Evolutionary conservation across 148 eudicot species (phyloP).

Genomic region (Linanthus parryae): DNA sequence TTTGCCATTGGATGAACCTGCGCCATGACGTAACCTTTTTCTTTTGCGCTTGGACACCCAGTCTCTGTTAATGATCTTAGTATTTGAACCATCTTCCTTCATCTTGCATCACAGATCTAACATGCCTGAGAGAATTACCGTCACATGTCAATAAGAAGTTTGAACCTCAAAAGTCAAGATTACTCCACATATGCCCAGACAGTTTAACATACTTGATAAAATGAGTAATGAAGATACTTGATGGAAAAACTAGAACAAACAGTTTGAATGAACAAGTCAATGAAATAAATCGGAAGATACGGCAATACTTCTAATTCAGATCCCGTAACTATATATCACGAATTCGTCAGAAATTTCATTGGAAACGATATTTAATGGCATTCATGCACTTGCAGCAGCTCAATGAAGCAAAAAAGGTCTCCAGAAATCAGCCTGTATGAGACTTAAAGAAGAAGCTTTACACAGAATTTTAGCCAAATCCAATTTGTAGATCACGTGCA

Average conservation of each 20-base stretch:
- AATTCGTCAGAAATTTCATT: too few relatives aligned
- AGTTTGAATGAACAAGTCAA: too few relatives aligned
- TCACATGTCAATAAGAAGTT: slow-evolving; percentile 10
- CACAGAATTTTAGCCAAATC: too few relatives aligned
- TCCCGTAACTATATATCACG: too few relatives aligned
- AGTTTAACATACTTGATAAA: neutral
- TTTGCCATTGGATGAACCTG: slow-evolving; percentile 32
- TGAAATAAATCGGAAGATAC: too few relatives aligned
- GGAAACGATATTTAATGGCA: too few relatives aligned
- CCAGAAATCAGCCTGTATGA: too few relatives aligned
- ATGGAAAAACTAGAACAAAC: neutral
- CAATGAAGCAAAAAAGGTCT: too few relatives aligned
- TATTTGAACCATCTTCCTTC: slow-evolving; percentile 54
- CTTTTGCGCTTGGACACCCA: slow-evolving; percentile 90
- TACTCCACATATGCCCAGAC: neutral
- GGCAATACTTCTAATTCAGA: too few relatives aligned
- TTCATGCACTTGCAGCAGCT: too few relatives aligned
- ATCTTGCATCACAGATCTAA: slow-evolving; percentile 31
- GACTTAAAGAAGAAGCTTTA: too few relatives aligned
- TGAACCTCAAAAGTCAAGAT: slow-evolving; percentile 1
- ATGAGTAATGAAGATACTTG: neutral
- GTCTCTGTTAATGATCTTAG: slow-evolving; percentile 58
- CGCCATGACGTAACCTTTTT: slow-evolving; percentile 45
- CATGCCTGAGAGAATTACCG: slow-evolving; percentile 16
- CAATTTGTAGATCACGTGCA: too few relatives aligned